Evolutionary conservation across 2,329 filamentous ascomycete genomes (phyloP), one percentile per base, ranked within the genome.

Genomic region (Talaromyces atroroseus): DNA sequence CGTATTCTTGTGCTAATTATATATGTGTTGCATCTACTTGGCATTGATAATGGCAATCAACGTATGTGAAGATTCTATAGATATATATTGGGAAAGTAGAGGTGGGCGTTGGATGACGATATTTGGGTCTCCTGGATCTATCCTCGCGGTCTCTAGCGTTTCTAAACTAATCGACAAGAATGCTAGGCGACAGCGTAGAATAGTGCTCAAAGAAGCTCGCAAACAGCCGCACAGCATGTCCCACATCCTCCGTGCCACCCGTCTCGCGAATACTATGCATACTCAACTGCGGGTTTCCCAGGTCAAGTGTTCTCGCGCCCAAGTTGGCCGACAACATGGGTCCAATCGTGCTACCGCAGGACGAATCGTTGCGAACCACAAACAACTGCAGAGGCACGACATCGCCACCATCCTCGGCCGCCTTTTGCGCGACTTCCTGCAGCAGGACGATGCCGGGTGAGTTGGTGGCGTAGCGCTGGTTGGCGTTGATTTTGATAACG

Each of bases 201-300:
- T 91, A 99, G 68, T 88, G 82, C 63, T 87, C 80, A 70, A 95
- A 92, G 76, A 96, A 99, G 63, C 87, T 84, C 62, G 88, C 85
- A 72, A 99, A 97, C 53, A 99, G 71, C 67, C 87, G 86, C 61
- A 96, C 85, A 0, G 89, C 89, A 74, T 94, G 84, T 64, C 88
- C 89, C 0, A 97, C 88, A 74, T 99, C 92, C 65, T 91, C 84
- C 1, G 87, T 85, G 40, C 94, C 94, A 23, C 89, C 89, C 45
- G 90, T 96, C 80, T 97, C 94, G 54, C 94, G 85, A 67, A 96
- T 96, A 68, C 89, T 94, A 76, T 97, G 92, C 94, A 97, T 97
- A 69, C 88, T 91, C 61, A 96, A 78, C 77, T 97, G 92, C 26
- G 92, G 87, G 74, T 96, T 97, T 10, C 92, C 92, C 56, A 97